These are phyloP conservation scores for Gastrodia elata DNA, from an alignment of 106 monocot genomes.

Conservation along the genomic window DNA sequence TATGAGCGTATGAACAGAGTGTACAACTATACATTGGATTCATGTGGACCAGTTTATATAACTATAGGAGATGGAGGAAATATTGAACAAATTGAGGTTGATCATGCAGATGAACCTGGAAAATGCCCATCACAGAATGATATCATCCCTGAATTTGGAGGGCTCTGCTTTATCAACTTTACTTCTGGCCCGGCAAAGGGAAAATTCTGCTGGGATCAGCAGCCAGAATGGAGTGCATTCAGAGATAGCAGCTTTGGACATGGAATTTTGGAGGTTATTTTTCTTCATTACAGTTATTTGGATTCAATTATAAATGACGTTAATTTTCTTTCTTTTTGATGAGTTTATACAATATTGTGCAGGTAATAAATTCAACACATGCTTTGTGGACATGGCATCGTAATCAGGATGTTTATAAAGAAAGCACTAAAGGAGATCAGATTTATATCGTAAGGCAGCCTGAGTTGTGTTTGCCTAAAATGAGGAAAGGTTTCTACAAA, in stretches of 20 bases:
- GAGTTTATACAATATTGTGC: constrained; percentile 2
- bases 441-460: constrained; percentile 78
- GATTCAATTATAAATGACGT: background rate
- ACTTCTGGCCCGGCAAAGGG: constrained; percentile 74
- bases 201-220: constrained; percentile 66
- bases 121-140: constrained; percentile 64
- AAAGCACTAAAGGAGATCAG: constrained; percentile 52
- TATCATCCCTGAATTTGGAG: constrained; percentile 66
- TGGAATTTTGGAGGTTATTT: constrained; percentile 93
- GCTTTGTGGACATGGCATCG: constrained; percentile 92
- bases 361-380: constrained; percentile 74
- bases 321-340: constrained; percentile 1
- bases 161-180: constrained; percentile 72
- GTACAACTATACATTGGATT: constrained; percentile 63
- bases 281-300: background rate
- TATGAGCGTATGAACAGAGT: constrained; percentile 85
- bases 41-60: constrained; percentile 81
- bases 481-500: background rate
- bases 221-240: constrained; percentile 89
- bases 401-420: constrained; percentile 56
- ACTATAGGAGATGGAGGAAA: constrained; percentile 94
- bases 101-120: constrained; percentile 71
- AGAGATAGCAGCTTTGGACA: constrained; percentile 95
- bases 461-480: constrained; percentile 26
- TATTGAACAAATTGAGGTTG: constrained; percentile 66